These are phyloP conservation scores for Boletus insuetus DNA, from an alignment of 768 basidiomycete species.

Conservation along the genomic window DNA sequence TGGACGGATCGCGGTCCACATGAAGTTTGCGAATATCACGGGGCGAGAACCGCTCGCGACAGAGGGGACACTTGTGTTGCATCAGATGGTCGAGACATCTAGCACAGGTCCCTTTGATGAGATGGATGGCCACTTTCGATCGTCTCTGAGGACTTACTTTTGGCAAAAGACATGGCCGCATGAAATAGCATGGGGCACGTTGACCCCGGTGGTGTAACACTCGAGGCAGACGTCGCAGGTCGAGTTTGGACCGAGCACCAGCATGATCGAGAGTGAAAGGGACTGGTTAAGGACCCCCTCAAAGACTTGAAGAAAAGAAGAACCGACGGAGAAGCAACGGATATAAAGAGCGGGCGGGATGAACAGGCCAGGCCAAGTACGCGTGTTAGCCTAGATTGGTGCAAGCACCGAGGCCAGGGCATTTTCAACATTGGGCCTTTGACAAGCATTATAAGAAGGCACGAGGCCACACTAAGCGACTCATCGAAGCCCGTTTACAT, in stretches of 20 bases:
- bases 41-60: conserved; percentile 51
- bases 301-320: conserved; percentile 4
- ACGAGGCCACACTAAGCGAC: conserved; percentile 35
- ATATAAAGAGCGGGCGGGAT: conserved; percentile 22
- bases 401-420: conserved; percentile 21
- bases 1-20: conserved; percentile 46
- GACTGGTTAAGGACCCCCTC: conserved; percentile 36
- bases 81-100: conserved; percentile 57
- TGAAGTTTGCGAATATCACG: conserved; percentile 53
- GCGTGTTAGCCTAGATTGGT: conserved; percentile 30
- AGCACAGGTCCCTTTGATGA: conserved; percentile 1
- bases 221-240: conserved; percentile 78
- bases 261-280: conserved; percentile 46
- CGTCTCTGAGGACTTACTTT: conserved; percentile 24
- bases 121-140: conserved; percentile 1
- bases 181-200: conserved; percentile 60
- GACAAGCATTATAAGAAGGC: conserved; percentile 33
- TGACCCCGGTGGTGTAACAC: conserved; percentile 48
- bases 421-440: conserved; percentile 19
- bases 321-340: conserved; percentile 1
- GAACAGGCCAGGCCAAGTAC: conserved; percentile 23
- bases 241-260: conserved; percentile 61
- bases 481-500: conserved; percentile 26
- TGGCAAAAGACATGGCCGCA: conserved; percentile 75
- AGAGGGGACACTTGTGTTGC: conserved; percentile 58